A percentile compares a stretch with the other conserved stretches of the same genome.
Evolutionary conservation across 1,284 basidiomycete species (phyloP).

Genomic region (Leccinum subrobustum): DNA sequence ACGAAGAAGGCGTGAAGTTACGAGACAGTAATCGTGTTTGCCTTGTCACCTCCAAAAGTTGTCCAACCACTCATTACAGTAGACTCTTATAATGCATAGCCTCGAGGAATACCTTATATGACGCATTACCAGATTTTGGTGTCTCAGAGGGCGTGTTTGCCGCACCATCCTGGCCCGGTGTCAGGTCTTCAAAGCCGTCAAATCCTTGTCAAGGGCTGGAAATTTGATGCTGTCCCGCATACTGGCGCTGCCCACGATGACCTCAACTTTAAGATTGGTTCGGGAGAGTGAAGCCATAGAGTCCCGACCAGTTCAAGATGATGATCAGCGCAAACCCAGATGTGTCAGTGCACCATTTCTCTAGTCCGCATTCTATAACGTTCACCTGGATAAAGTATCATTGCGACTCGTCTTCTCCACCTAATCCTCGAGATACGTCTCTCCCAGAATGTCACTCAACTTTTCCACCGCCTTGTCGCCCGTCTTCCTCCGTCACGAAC

Average conservation of each 20-base stretch:
- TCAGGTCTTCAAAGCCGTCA: constrained; percentile 93
- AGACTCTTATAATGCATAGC: no score
- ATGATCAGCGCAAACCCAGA: constrained; percentile 95
- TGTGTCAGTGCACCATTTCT: constrained; percentile 58
- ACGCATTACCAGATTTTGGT: neutral
- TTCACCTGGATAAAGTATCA: constrained; percentile 58
- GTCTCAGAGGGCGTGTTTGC: neutral
- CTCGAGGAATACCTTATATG: neutral
- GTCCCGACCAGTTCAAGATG: constrained; percentile 85
- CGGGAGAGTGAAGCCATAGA: constrained; percentile 88
- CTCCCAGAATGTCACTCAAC: constrained; percentile 42
- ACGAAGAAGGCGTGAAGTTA: constrained; percentile 1
- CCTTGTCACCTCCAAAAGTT: neutral
- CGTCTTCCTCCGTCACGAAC: no score
- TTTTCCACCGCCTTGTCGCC: no score
- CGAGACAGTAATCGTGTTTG: neutral
- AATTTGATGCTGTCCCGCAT: constrained; percentile 54
- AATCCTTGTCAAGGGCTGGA: constrained; percentile 85
- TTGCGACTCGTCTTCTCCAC: constrained; percentile 95
- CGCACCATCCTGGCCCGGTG: constrained; percentile 76
- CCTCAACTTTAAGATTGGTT: constrained; percentile 44
- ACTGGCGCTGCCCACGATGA: constrained; percentile 56
- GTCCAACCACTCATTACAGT: no score
- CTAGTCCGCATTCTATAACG: constrained; percentile 6
- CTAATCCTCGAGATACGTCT: constrained; percentile 96